Evolutionary conservation across 495 filamentous ascomycete species (phyloP), one percentile per base, ranked within the genome.

Genomic region (Tuber melanosporum): DNA sequence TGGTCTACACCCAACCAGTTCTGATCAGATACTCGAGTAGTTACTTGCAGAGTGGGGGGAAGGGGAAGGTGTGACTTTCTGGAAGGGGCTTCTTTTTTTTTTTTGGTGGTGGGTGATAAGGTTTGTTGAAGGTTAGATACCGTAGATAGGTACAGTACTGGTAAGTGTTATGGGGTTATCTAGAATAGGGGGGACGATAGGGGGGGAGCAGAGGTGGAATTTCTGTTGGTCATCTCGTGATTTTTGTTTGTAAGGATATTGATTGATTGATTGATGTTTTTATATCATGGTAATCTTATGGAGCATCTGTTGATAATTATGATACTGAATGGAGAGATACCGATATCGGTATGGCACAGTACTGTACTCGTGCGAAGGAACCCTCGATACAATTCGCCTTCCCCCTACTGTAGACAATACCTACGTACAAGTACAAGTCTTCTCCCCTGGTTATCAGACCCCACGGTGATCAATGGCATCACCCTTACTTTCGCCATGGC

Each of bases 181-280:
- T n/a, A n/a, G 20, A 52, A 62, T 62, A 14, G 52, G 52, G 52
- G n/a, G 52, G 10, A 57, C 22, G 47, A 10, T n/a, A n/a, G 22
- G 22, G 49, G 49, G 10, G 49, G 49, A 41, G 39, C 0, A 41
- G 39, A 41, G 4, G 39, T 41, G 39, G 39, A 57, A 32, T 66
- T 32, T 66, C 57, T 66, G 57, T 66, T 66, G 57, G 57, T 32
- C 57, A 66, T 66, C 57, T 66, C 26, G 26, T 66, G 57, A 66
- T 66, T 66, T 66, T 66, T 26, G 57, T 66, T 66, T 66, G 57
- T 46, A 46, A 46, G 45, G 45, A 0, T 0, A 45, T 45, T 45
- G 44, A 45, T 45, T 45, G 7, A 43, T 43, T 43, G 42, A 43
- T 43, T 43, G 57, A 32, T 32, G 57, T 66, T 66, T 66, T 66